Percentiles rank a stretch among this genome's conserved stretches.
Conservation (phyloP, 305 asterid species). For the Fraxinus angustifolia region DNA sequence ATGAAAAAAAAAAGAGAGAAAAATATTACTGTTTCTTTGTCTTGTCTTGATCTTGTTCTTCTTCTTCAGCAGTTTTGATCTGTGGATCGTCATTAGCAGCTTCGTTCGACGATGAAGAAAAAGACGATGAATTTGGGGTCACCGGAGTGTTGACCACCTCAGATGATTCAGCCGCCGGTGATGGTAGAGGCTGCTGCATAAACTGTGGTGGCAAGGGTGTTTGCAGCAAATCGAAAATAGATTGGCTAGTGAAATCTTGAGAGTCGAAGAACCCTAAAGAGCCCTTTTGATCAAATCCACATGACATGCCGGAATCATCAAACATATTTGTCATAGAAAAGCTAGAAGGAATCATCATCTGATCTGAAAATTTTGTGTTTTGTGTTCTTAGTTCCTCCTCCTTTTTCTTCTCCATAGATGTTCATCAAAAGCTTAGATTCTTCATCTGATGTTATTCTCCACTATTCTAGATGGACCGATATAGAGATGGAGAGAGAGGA, state of each 20-base stretch:
- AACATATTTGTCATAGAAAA: constrained; percentile 20
- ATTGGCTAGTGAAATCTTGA: constrained; percentile 17
- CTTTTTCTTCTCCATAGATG: constrained; percentile 28
- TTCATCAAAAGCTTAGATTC: constrained; percentile 28
- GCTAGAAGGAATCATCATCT: constrained; percentile 30
- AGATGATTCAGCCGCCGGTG: constrained; percentile 20
- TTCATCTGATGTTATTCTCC: constrained; percentile 18
- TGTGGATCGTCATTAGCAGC: constrained; percentile 35
- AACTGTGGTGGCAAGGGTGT: constrained; percentile 4
- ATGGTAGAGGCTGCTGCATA: neutral
- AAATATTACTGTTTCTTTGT: constrained; percentile 47
- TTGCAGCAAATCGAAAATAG: constrained; percentile 34
- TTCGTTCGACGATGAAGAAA: constrained; percentile 43
- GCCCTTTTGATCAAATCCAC: constrained; percentile 11
- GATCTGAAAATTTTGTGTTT: constrained; percentile 27
- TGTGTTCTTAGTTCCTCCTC: neutral
- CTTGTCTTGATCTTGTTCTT: constrained; percentile 40
- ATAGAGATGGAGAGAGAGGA: neutral
- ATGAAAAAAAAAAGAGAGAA: neutral
- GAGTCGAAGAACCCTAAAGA: constrained; percentile 24
- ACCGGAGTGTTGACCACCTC: constrained; percentile 35
- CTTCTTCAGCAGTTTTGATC: constrained; percentile 21
- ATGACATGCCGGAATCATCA: constrained; percentile 12
- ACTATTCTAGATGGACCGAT: neutral
- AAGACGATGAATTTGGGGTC: constrained; percentile 42